A percentile compares a stretch with the other conserved stretches of the same genome.
Conservation (phyloP, 305 asterid species). For the Fraxinus sp. region DNA sequence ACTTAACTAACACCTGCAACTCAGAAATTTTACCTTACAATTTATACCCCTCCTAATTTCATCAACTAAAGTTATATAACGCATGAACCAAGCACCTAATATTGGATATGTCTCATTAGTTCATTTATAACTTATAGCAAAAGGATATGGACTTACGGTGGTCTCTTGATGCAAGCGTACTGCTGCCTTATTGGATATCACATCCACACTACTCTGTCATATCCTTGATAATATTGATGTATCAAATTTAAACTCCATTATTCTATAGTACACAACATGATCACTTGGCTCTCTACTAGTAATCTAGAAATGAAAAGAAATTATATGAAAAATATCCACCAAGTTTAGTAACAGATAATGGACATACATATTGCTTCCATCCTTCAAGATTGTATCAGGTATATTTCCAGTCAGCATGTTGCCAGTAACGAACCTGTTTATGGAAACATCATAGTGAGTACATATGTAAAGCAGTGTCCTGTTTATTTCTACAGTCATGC, state of each 20-base stretch:
- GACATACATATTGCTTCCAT: constrained; percentile 72
- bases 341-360: constrained; percentile 14
- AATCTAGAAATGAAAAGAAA: neutral
- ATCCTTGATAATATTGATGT: neutral
- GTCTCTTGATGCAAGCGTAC: neutral
- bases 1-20: neutral
- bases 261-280: neutral
- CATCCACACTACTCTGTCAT: neutral
- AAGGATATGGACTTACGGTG: neutral
- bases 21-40: neutral
- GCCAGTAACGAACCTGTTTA: constrained; percentile 62
- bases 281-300: neutral
- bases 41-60: neutral
- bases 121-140: neutral
- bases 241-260: neutral
- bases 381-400: constrained; percentile 68
- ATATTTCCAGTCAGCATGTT: constrained; percentile 74
- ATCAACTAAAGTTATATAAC: neutral
- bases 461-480: neutral
- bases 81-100: neutral
- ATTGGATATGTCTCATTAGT: neutral
- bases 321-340: neutral
- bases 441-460: constrained; percentile 16
- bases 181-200: neutral
- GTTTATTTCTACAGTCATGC: neutral